Conservation (phyloP, 1,284 basidiomycete species). For the Pseudomicrostroma phylloplanum region DNA sequence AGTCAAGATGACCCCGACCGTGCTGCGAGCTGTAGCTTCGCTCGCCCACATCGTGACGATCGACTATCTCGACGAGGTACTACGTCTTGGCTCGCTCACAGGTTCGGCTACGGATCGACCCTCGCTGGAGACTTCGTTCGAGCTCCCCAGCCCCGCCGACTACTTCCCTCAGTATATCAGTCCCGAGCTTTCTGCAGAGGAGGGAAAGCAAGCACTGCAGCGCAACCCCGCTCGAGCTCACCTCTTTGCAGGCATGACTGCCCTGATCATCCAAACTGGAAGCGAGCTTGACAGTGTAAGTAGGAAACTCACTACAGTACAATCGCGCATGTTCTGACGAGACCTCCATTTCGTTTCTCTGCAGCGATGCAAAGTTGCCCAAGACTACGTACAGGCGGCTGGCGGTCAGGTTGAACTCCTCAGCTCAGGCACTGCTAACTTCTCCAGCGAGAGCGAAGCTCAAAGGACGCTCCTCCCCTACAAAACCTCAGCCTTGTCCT, state of each 20-base stretch:
- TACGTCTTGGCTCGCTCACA: conserved; percentile 18
- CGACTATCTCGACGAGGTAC: conserved; percentile 25
- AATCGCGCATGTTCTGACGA: too few relatives aligned
- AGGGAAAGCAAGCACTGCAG: conserved; percentile 15
- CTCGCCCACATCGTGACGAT: conserved; percentile 22
- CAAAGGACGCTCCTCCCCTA: conserved; percentile 22
- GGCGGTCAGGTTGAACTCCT: neutral
- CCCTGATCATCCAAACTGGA: conserved; percentile 18
- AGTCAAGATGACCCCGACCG: conserved; percentile 25
- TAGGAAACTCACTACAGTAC: neutral
- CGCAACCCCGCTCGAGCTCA: conserved; percentile 20
- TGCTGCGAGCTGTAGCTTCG: conserved; percentile 22
- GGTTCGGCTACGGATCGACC: conserved; percentile 18
- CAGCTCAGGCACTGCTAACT: neutral
- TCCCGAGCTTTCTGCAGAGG: conserved; percentile 20
- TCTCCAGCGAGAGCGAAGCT: neutral
- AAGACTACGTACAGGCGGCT: neutral
- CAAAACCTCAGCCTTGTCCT: conserved; percentile 25
- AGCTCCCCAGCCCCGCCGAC: conserved; percentile 16
- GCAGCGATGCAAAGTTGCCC: neutral
- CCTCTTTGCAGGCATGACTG: conserved; percentile 31
- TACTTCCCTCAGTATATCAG: conserved; percentile 21
- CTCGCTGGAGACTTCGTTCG: conserved; percentile 24
- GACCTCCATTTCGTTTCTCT: too few relatives aligned
- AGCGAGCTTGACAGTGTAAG: neutral